Conservation (phyloP, 805 yeast genomes). For the Torulaspora quercuum region DNA sequence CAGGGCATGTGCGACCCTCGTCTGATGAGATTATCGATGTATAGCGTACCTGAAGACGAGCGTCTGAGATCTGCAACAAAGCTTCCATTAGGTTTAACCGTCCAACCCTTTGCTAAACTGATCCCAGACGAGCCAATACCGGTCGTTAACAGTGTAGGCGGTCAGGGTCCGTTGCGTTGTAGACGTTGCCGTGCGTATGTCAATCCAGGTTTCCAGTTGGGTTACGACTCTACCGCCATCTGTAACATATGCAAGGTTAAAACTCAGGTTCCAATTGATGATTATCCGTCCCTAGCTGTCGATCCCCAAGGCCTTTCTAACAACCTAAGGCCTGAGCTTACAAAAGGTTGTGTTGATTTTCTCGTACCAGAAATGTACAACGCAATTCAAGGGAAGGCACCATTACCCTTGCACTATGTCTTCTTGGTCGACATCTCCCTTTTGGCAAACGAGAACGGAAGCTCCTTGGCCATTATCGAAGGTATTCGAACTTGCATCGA, state of each 20-base stretch:
- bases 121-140: constrained; percentile 57
- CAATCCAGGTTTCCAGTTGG: constrained; percentile 73
- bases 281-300: constrained; percentile 57
- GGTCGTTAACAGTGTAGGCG: constrained; percentile 40
- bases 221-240: constrained; percentile 57
- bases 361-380: constrained; percentile 73
- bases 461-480: constrained; percentile 53
- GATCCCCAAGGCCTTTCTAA: constrained; percentile 63
- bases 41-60: constrained; percentile 74
- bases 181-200: constrained; percentile 86
- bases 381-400: constrained; percentile 39
- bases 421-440: constrained; percentile 72
- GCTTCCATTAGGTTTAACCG: constrained; percentile 75
- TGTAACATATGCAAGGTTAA: constrained; percentile 88
- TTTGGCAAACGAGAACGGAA: constrained; percentile 55
- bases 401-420: constrained; percentile 59
- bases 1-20: constrained; percentile 85
- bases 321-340: constrained; percentile 62
- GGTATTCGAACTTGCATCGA: constrained; percentile 59
- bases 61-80: constrained; percentile 63
- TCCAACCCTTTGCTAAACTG: constrained; percentile 79
- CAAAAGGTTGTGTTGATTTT: constrained; percentile 80
- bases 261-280: constrained; percentile 64
- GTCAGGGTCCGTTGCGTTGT: constrained; percentile 80
- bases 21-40: constrained; percentile 73